Evolutionary conservation across 2,329 filamentous ascomycete species (phyloP).

Genomic region (Paracorniculantispora psalliotae): DNA sequence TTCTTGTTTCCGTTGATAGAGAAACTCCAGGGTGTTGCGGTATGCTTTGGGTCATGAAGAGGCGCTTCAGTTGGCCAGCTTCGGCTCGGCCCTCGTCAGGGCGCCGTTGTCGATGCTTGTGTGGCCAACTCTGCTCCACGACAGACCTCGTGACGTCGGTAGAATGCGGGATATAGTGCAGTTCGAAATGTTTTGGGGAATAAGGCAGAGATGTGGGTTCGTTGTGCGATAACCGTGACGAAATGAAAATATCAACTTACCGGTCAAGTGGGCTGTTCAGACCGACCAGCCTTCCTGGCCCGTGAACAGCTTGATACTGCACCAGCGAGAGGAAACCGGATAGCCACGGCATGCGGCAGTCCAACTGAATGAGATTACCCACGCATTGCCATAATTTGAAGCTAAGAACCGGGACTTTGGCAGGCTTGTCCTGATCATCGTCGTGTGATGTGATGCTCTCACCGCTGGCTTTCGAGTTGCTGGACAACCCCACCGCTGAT

Average conservation of each 20-base stretch:
- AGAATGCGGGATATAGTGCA: not conserved
- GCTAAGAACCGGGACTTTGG: constrained; percentile 61
- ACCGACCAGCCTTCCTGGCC: constrained; percentile 69
- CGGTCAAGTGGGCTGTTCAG: constrained; percentile 80
- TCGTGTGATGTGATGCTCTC: constrained; percentile 17
- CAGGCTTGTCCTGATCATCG: constrained; percentile 15
- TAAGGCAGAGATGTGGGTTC: not conserved
- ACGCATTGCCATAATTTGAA: constrained; percentile 75
- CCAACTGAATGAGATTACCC: constrained; percentile 67
- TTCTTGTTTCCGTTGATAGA: not conserved
- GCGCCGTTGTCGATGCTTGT: not conserved
- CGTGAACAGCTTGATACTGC: constrained; percentile 67
- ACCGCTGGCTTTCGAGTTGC: constrained; percentile 18
- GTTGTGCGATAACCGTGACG: constrained; percentile 3
- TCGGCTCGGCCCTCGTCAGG: constrained; percentile 6
- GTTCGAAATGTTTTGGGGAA: not conserved
- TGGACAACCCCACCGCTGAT: constrained; percentile 10
- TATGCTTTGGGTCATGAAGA: not conserved
- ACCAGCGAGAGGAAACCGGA: constrained; percentile 68
- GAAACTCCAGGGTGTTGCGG: not conserved
- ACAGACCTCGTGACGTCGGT: not conserved
- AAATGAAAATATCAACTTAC: constrained; percentile 52
- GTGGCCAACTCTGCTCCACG: not conserved
- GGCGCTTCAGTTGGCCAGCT: constrained; percentile 1
- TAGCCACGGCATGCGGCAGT: constrained; percentile 86